A percentile compares a stretch with the other conserved stretches of the same genome.
Evolutionary conservation across 352 stramenopile species (phyloP).

Genomic region (Phytophthora foliorum): DNA sequence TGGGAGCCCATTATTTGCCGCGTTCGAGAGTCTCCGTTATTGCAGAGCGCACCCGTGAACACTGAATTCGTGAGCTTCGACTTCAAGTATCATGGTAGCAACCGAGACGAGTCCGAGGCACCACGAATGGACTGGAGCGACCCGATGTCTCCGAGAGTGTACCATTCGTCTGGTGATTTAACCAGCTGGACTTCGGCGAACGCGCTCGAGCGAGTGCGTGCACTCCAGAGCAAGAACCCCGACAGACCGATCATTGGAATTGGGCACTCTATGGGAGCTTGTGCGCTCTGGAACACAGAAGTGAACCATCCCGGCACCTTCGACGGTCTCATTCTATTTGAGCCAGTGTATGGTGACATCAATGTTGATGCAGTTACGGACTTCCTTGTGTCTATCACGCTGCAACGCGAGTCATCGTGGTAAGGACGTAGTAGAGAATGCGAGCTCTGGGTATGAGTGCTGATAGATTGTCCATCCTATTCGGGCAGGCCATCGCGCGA

Average conservation of each 20-base stretch:
- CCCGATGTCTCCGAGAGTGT: slow-evolving; percentile 28
- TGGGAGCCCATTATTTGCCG: slow-evolving; percentile 50
- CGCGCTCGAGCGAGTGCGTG: slow-evolving; percentile 21
- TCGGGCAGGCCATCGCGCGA: slow-evolving; percentile 23
- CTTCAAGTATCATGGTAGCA: slow-evolving; percentile 37
- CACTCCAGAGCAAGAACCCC: slow-evolving; percentile 23
- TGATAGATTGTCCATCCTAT: neutral
- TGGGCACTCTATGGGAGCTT: slow-evolving; percentile 48
- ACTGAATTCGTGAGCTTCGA: slow-evolving; percentile 37
- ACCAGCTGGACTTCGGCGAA: slow-evolving; percentile 28
- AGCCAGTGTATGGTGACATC: slow-evolving; percentile 37
- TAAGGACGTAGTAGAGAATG: neutral
- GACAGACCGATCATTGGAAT: slow-evolving; percentile 41
- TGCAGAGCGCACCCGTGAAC: slow-evolving; percentile 26
- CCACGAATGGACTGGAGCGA: slow-evolving; percentile 35
- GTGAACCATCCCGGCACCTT: slow-evolving; percentile 41
- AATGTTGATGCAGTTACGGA: slow-evolving; percentile 24
- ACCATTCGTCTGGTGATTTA: slow-evolving; percentile 33
- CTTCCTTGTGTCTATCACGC: slow-evolving; percentile 34
- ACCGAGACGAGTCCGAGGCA: slow-evolving; percentile 36
- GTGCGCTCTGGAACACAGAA: slow-evolving; percentile 43
- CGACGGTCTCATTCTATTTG: slow-evolving; percentile 45
- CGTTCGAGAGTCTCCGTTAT: slow-evolving; percentile 34
- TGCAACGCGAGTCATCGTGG: slow-evolving; percentile 26
- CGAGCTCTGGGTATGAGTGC: neutral